Evolutionary conservation across 2,329 filamentous ascomycete species (phyloP).

Genomic region (Botryotinia globosa): DNA sequence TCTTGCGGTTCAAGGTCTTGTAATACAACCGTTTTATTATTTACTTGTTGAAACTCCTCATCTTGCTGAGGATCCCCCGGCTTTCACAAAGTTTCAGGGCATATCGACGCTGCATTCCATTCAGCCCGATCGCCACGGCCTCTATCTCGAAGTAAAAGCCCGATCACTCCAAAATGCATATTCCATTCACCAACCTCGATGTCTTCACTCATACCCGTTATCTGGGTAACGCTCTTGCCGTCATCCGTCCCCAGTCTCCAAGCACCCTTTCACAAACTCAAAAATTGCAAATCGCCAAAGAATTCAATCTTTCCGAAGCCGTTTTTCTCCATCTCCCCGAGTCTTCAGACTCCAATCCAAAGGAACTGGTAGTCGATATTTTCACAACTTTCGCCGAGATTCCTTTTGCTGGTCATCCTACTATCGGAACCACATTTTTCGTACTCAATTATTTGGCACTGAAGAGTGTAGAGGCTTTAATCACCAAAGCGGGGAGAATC

Average conservation of each 20-base stretch:
- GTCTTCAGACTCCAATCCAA: conserved; percentile 26
- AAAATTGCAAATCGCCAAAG: conserved; percentile 58
- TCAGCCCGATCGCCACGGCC: too few species aligned
- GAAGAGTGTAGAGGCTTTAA: conserved; percentile 35
- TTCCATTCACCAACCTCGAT: conserved; percentile 39
- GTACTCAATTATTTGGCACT: conserved; percentile 36
- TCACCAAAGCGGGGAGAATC: conserved; percentile 58
- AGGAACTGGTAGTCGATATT: conserved; percentile 52
- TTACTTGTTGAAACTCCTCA: neutral
- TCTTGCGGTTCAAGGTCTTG: neutral
- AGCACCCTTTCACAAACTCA: conserved; percentile 46
- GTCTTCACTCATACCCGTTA: conserved; percentile 54
- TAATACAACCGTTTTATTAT: neutral
- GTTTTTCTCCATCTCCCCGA: conserved; percentile 53
- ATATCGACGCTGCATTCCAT: neutral
- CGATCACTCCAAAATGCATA: conserved; percentile 37
- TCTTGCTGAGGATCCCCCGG: too few species aligned
- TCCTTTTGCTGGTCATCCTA: conserved; percentile 62
- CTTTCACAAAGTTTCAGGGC: neutral
- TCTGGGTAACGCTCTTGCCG: conserved; percentile 58
- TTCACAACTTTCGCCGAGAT: conserved; percentile 55
- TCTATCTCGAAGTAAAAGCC: neutral
- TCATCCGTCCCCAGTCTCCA: conserved; percentile 52
- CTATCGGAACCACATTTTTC: conserved; percentile 54
- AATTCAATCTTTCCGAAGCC: conserved; percentile 64